These are phyloP conservation scores for Poronia punctata DNA, from an alignment of 495 filamentous ascomycete species.

Conservation along the genomic window DNA sequence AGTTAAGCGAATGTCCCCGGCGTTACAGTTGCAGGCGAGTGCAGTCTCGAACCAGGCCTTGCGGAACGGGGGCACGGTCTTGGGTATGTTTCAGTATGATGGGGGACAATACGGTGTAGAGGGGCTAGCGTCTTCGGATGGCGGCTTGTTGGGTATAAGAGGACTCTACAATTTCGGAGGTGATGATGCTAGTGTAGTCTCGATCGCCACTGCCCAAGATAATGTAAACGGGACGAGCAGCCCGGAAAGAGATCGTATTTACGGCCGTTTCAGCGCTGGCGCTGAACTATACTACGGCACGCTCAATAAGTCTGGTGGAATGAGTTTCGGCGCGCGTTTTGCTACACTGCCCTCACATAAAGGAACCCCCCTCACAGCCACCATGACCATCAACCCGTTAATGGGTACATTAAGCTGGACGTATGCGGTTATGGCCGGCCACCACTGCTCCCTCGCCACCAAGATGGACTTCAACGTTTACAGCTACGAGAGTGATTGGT, in stretches of 20 bases:
- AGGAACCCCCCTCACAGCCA: conserved; percentile 84
- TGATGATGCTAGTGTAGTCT: conserved; percentile 47
- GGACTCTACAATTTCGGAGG: conserved; percentile 93
- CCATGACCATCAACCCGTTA: conserved; percentile 80
- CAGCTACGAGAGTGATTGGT: conserved; percentile 92
- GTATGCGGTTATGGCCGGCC: conserved; percentile 81
- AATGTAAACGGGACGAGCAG: conserved; percentile 15
- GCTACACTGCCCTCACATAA: conserved; percentile 83
- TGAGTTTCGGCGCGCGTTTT: conserved; percentile 72
- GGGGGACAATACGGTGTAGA: conserved; percentile 82
- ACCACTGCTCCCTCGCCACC: conserved; percentile 74
- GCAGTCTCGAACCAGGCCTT: conserved; percentile 73
- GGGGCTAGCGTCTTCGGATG: conserved; percentile 87
- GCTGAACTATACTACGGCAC: conserved; percentile 92
- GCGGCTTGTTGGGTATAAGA: conserved; percentile 75
- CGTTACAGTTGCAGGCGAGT: conserved; percentile 69
- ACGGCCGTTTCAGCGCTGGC: conserved; percentile 69
- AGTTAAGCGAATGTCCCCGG: conserved; percentile 71
- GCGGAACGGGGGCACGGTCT: conserved; percentile 64
- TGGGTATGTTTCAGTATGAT: conserved; percentile 83
- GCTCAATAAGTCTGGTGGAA: conserved; percentile 82
- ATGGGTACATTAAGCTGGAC: conserved; percentile 87
- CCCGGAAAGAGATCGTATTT: conserved; percentile 41
- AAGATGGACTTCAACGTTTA: conserved; percentile 97
- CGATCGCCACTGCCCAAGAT: conserved; percentile 8